These are phyloP conservation scores for Podila horticola DNA, from an alignment of 192 early-diverging fungal species.

Conservation along the genomic window DNA sequence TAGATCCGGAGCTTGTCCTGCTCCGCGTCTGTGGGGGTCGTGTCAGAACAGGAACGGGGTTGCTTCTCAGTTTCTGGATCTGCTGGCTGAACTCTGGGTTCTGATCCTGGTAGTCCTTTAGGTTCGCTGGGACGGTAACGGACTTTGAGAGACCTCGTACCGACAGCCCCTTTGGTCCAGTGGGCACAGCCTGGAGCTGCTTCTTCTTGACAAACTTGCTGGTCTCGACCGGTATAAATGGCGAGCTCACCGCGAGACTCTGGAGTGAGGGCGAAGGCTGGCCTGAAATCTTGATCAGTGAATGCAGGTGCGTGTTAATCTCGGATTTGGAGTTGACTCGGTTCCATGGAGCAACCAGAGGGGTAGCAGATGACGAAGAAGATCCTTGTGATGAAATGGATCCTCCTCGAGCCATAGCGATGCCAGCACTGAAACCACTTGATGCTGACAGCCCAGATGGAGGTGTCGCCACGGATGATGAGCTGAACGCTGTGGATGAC, in stretches of 20 bases:
- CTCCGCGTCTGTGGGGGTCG: slow-evolving; percentile 16
- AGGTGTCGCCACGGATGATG: not conserved
- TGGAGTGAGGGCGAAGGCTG: slow-evolving; percentile 6
- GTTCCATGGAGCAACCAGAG: slow-evolving; percentile 41
- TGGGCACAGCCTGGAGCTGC: slow-evolving; percentile 6
- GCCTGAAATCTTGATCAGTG: slow-evolving; percentile 29
- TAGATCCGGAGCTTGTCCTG: not conserved
- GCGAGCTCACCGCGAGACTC: not conserved
- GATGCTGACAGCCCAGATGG: too few species aligned
- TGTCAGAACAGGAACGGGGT: slow-evolving; percentile 8
- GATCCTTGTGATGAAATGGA: not conserved
- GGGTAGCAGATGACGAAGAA: not conserved
- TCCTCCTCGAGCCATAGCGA: slow-evolving; percentile 5
- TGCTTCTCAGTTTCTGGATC: not conserved
- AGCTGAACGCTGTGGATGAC: not conserved
- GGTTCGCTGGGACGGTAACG: not conserved
- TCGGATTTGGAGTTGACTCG: slow-evolving; percentile 14
- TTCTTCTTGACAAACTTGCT: slow-evolving; percentile 39
- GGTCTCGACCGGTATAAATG: slow-evolving; percentile 24
- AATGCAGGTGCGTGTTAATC: slow-evolving; percentile 30
- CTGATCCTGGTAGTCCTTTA: not conserved
- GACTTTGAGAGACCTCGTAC: slow-evolving; percentile 4
- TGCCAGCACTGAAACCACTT: not conserved
- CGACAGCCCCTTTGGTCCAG: not conserved
- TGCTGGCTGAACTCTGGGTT: not conserved